These are phyloP conservation scores for Leccinum variicolor DNA, from an alignment of 768 basidiomycete genomes.

Conservation along the genomic window DNA sequence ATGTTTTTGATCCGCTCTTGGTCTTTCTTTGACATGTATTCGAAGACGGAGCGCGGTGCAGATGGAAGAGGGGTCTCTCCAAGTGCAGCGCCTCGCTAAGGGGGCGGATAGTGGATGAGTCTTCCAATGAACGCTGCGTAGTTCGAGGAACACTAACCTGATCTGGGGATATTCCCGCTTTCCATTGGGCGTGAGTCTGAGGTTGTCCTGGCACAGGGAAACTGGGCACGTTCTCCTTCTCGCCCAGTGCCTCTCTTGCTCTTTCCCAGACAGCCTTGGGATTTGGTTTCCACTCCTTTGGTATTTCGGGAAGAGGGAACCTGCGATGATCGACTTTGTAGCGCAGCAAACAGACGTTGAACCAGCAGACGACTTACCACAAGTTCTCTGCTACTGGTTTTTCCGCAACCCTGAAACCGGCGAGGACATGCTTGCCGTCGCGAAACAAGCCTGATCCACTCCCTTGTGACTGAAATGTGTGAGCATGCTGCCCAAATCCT, in stretches of 20 bases:
- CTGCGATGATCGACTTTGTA: conserved; percentile 37
- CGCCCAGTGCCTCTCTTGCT: conserved; percentile 35
- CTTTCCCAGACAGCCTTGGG: conserved; percentile 72
- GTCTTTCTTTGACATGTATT: conserved; percentile 91
- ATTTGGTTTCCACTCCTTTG: conserved; percentile 81
- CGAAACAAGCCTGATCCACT: conserved; percentile 45
- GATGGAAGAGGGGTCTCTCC: conserved; percentile 77
- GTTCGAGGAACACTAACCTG: conserved; percentile 47
- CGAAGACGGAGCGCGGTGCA: conserved; percentile 82
- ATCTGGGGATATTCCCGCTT: conserved; percentile 61
- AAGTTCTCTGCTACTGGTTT: conserved; percentile 66
- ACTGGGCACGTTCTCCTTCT: conserved; percentile 44
- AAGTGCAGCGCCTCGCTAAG: conserved; percentile 74
- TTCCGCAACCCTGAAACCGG: conserved; percentile 72
- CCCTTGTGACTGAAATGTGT: conserved; percentile 20
- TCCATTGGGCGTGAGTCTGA: conserved; percentile 49
- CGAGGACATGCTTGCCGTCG: conserved; percentile 70
- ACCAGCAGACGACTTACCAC: conserved; percentile 46
- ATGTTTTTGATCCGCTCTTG: conserved; percentile 77
- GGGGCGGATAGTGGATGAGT: conserved; percentile 3
- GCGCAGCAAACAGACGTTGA: conserved; percentile 10
- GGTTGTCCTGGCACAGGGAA: conserved; percentile 21
- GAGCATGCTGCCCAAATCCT: background rate
- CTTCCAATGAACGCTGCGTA: background rate
- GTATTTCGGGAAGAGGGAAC: conserved; percentile 83